Conservation (phyloP, 805 yeast genomes). For the Yueomyces sinensis region DNA sequence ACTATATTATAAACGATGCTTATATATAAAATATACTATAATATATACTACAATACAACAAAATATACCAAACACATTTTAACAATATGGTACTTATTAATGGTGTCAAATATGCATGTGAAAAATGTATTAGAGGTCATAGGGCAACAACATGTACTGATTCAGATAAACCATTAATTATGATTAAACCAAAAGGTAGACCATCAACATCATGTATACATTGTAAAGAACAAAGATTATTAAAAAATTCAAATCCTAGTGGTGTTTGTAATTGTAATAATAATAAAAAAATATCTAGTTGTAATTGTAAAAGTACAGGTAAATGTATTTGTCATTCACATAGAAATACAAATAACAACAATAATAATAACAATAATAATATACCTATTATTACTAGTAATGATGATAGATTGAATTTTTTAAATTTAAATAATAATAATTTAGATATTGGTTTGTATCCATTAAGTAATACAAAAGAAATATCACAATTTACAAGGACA, state of each 20-base stretch:
- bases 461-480: slow-evolving; percentile 13
- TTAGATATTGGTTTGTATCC: slow-evolving; percentile 18
- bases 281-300: background rate
- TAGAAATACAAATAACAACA: background rate
- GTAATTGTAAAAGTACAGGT: background rate
- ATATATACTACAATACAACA: background rate
- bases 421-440: slow-evolving; percentile 3
- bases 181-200: slow-evolving; percentile 93
- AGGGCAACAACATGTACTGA: slow-evolving; percentile 90
- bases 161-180: slow-evolving; percentile 76
- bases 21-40: too few relatives aligned
- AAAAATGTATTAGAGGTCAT: slow-evolving; percentile 91
- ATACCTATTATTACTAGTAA: background rate
- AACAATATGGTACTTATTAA: slow-evolving; percentile 71
- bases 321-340: slow-evolving; percentile 1
- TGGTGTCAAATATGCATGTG: slow-evolving; percentile 94
- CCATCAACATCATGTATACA: slow-evolving; percentile 88
- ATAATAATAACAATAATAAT: slow-evolving; percentile 3
- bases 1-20: too few relatives aligned
- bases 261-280: slow-evolving; percentile 4
- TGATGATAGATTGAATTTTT: slow-evolving; percentile 4
- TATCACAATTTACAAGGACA: slow-evolving; percentile 3
- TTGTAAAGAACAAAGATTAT: slow-evolving; percentile 63
- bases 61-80: background rate
- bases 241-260: slow-evolving; percentile 46